Conservation (phyloP, 805 yeast species). For the Lipomyces chichibuensis region DNA sequence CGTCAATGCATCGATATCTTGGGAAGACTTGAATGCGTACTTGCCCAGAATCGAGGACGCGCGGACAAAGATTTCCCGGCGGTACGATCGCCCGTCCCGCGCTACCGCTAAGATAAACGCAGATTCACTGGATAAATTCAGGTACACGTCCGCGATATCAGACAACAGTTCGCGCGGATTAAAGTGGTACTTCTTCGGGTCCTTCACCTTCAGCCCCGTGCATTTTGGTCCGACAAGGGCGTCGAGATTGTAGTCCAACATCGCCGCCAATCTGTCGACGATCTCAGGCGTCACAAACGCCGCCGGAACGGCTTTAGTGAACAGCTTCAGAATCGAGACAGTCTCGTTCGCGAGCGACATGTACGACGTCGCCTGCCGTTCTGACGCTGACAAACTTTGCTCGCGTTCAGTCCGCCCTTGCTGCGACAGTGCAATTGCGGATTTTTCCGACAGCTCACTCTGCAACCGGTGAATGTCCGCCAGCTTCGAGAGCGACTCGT, state of each 20-base stretch:
- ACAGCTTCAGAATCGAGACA: constrained; percentile 72
- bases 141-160: constrained; percentile 72
- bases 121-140: constrained; percentile 65
- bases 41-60: constrained; percentile 68
- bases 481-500: constrained; percentile 83
- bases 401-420: constrained; percentile 44
- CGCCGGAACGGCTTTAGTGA: constrained; percentile 81
- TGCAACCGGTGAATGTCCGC: constrained; percentile 76
- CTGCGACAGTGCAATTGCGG: constrained; percentile 35
- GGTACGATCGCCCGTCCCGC: constrained; percentile 88
- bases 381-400: constrained; percentile 67
- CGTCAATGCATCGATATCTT: constrained; percentile 55
- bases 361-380: constrained; percentile 76
- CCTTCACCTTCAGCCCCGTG: constrained; percentile 78
- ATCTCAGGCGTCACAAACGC: constrained; percentile 87
- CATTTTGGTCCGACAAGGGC: constrained; percentile 97
- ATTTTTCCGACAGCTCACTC: constrained; percentile 53
- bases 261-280: constrained; percentile 91
- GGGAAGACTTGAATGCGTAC: constrained; percentile 58
- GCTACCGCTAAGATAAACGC: constrained; percentile 81
- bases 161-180: constrained; percentile 73
- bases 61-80: constrained; percentile 63
- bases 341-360: constrained; percentile 84
- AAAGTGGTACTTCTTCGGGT: constrained; percentile 82
- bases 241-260: constrained; percentile 89